phyloP scores from a whole-genome alignment of 345 rosid genomes.

The Acer yangbiense region DNA sequence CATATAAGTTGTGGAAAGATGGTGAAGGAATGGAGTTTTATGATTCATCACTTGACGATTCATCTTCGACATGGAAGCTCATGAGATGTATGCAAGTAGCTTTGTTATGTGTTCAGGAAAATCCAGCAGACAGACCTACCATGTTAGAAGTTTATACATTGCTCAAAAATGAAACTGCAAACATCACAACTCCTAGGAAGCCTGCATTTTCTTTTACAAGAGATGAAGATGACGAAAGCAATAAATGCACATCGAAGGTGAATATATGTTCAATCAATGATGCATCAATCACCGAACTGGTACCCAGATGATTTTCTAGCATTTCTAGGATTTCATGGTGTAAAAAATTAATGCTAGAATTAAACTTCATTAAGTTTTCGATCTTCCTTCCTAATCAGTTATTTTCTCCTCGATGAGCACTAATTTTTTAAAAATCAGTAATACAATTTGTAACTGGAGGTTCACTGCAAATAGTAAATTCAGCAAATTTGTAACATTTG shows the following conservation, averaged over 20 bases:
- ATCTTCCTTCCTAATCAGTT: too few species aligned
- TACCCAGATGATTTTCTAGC: neutral
- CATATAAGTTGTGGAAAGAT: constrained; percentile 1
- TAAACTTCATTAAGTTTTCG: neutral
- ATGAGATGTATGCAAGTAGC: constrained; percentile 15
- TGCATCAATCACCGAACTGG: constrained; percentile 1
- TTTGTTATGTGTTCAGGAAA: neutral
- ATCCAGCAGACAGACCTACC: neutral
- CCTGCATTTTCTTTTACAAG: constrained; percentile 14
- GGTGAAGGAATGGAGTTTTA: neutral
- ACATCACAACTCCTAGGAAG: constrained; percentile 4
- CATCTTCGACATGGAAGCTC: neutral
- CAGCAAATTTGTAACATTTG: too few species aligned
- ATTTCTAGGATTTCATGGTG: neutral
- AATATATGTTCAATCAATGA: neutral
- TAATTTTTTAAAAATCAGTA: too few species aligned
- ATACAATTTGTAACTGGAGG: too few species aligned
- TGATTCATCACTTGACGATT: neutral
- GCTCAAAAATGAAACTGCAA: constrained; percentile 9
- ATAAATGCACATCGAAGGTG: neutral
- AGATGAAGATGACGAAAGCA: neutral
- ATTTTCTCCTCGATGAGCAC: too few species aligned
- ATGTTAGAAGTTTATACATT: neutral
- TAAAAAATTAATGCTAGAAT: too few species aligned
- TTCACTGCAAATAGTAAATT: too few species aligned